Evolutionary conservation across 2,329 filamentous ascomycete genomes (phyloP).

Genomic region (Xylariaceae sp.): DNA sequence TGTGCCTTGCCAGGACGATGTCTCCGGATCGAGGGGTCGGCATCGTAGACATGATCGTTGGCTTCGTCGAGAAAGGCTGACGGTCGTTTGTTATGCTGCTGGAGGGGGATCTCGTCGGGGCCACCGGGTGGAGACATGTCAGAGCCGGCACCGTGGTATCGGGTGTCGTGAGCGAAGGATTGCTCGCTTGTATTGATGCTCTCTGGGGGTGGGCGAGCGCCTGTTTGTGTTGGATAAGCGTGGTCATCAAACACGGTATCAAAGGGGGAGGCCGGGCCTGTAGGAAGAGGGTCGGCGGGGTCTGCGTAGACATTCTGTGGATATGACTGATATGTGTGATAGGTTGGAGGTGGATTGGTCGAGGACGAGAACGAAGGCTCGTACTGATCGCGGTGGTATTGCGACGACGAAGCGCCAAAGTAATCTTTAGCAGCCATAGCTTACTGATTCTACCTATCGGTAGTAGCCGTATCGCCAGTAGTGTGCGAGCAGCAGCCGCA

Average conservation of each 20-base stretch:
- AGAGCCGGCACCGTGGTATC: conserved; percentile 48
- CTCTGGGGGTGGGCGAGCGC: conserved; percentile 22
- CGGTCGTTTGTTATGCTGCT: conserved; percentile 37
- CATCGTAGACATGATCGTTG: conserved; percentile 59
- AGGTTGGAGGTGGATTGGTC: conserved; percentile 40
- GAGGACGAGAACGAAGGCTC: conserved; percentile 37
- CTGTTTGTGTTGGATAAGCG: conserved; percentile 50
- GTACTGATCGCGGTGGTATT: conserved; percentile 36
- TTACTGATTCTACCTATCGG: not conserved
- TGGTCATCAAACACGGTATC: conserved; percentile 63
- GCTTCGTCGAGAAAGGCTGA: conserved; percentile 29
- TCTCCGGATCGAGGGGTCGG: conserved; percentile 30
- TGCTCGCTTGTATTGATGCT: conserved; percentile 35
- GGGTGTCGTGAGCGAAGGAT: conserved; percentile 48
- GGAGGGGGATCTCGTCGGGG: conserved; percentile 53
- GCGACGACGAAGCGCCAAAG: conserved; percentile 44
- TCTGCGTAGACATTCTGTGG: conserved; percentile 27
- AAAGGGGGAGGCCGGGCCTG: conserved; percentile 49
- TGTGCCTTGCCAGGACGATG: conserved; percentile 38
- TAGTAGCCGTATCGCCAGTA: not conserved
- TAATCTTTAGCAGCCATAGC: conserved; percentile 62
- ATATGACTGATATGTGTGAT: conserved; percentile 30
- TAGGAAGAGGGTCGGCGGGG: conserved; percentile 19
- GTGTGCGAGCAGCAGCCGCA: not conserved
- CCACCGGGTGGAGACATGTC: conserved; percentile 37